Percentiles rank a stretch among this genome's conserved stretches.
Evolutionary conservation across 176 grass and related monocot genomes (phyloP).

Genomic region (Avena sativa): DNA sequence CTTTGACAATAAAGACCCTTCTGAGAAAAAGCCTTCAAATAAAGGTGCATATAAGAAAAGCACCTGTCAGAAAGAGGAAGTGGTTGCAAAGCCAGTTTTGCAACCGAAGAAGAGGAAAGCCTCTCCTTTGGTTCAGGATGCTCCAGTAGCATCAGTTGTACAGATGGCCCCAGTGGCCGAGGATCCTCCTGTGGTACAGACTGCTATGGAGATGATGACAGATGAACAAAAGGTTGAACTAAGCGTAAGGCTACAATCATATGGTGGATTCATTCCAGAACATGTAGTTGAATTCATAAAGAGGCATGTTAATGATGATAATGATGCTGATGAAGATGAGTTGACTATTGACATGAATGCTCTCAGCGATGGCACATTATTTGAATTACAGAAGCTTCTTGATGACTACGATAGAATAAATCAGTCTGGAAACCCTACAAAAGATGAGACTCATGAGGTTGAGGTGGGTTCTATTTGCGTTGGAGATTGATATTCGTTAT

Average conservation of each 20-base stretch:
- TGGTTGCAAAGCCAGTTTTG: constrained; percentile 51
- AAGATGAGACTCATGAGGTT: constrained; percentile 68
- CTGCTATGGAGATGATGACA: constrained; percentile 60
- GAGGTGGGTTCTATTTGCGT: constrained; percentile 60
- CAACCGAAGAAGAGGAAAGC: constrained; percentile 81
- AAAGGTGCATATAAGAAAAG: constrained; percentile 55
- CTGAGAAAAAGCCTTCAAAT: constrained; percentile 50
- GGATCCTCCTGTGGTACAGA: constrained; percentile 41
- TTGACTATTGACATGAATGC: constrained; percentile 83
- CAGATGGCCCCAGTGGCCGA: constrained; percentile 30
- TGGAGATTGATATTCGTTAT: constrained; percentile 34
- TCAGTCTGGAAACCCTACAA: constrained; percentile 42
- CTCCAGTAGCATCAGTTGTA: constrained; percentile 41
- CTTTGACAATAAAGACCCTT: constrained; percentile 49
- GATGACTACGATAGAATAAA: constrained; percentile 66
- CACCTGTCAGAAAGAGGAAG: constrained; percentile 62
- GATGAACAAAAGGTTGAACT: constrained; percentile 68
- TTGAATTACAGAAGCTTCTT: constrained; percentile 83
- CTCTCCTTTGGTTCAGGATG: constrained; percentile 52
- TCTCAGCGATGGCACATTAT: constrained; percentile 67
- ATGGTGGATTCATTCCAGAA: constrained; percentile 68
- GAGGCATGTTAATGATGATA: constrained; percentile 54
- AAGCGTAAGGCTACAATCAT: constrained; percentile 63
- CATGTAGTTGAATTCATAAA: constrained; percentile 82
- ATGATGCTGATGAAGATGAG: constrained; percentile 73